phyloP scores from a whole-genome alignment of 2,329 filamentous ascomycete genomes.

The Alternaria incomplexa region DNA sequence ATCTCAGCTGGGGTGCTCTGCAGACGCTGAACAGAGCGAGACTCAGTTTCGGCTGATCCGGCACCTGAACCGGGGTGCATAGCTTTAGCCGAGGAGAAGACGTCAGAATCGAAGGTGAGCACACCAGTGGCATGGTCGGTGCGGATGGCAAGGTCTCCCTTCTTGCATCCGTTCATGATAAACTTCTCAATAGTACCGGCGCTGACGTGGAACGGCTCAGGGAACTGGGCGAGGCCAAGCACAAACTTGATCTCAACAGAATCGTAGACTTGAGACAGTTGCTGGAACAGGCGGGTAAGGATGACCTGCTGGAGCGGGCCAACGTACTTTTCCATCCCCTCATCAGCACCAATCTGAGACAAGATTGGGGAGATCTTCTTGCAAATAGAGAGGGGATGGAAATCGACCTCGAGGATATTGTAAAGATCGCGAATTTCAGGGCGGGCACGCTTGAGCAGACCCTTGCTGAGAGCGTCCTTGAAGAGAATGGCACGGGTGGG shows the following conservation, averaged over 20 bases:
- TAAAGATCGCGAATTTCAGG: conserved; percentile 97
- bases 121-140: conserved; percentile 95
- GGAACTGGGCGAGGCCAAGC: conserved; percentile 91
- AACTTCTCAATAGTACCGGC: conserved; percentile 97
- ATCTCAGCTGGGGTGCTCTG: conserved; percentile 99
- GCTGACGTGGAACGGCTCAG: conserved; percentile 92
- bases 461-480: conserved; percentile 95
- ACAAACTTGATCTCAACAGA: conserved; percentile 95
- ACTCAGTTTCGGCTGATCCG: conserved; percentile 86
- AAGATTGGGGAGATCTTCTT: conserved; percentile 98
- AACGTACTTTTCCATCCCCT: conserved; percentile 98
- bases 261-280: conserved; percentile 98
- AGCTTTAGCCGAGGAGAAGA: conserved; percentile 96
- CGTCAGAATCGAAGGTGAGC: conserved; percentile 95
- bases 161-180: conserved; percentile 99
- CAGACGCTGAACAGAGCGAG: conserved; percentile 85
- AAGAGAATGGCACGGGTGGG: conserved; percentile 90
- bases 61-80: conserved; percentile 81
- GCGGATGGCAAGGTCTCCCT: conserved; percentile 94
- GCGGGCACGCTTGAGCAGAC: conserved; percentile 86
- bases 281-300: conserved; percentile 96
- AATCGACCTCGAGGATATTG: conserved; percentile 98
- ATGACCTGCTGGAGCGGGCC: conserved; percentile 97
- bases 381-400: conserved; percentile 98
- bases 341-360: conserved; percentile 87